Evolutionary conservation across 495 filamentous ascomycete species (phyloP), one percentile per base, ranked within the genome.

Genomic region (Penicillium manginii): DNA sequence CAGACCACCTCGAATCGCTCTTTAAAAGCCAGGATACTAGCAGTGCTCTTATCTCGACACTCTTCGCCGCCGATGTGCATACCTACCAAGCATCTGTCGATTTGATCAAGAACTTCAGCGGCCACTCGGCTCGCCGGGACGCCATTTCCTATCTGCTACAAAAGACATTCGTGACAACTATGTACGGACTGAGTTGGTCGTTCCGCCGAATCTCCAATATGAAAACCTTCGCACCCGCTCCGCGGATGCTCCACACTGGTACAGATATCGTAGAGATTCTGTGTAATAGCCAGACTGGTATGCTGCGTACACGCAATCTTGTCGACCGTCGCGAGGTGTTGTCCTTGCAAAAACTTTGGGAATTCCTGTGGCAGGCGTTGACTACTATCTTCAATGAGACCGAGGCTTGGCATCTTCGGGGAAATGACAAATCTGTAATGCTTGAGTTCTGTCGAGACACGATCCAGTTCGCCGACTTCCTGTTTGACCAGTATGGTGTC

Each of bases 381-480:
- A 85, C 85, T 3, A 84, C 88, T 14, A 90, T 96, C n/a, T 97
- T 97, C 67, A 77, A 83, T 47, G 86, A 85, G 65, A 93, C 91
- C 19, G 91, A 96, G 62, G 71, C 70, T 4, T 98, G 94, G 93
- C 86, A 81, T 60, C 72, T 86, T 51, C 73, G 83, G 21, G 82
- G 84, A 10, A 80, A 85, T 55, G 87, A 93, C 26, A 91, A 90
- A 71, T 73, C 80, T 15, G 76, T 81, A 22, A 89, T 98, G 90
- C 84, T 89, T 66, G 89, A 98, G 50, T 97, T 98, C 62, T 94
- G 91, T 65, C 85, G 94, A 60, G 91, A 97, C 64, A 88, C 89
- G 26, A 98, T 98, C 80, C 89, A 97, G 60, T 90, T 96, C 63
- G 92, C 92, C 2, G 89, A 97, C 65, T 82, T 83, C 19, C 79